Conservation (phyloP, 2,329 filamentous ascomycete species). For the Colletotrichum cuscutae region DNA sequence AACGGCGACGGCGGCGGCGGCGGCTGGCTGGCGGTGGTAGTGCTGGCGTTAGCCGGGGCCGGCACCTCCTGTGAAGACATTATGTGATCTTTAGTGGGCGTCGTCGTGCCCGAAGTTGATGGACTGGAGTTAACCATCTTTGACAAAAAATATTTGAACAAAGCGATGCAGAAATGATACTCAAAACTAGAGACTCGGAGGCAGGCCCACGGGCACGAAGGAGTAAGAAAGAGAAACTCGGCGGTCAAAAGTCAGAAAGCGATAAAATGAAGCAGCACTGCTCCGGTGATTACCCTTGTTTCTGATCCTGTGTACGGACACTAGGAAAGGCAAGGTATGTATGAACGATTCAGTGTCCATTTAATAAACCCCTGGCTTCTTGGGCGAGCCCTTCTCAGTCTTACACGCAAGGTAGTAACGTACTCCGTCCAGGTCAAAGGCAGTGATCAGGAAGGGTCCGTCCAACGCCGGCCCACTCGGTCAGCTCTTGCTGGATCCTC, state of each 20-base stretch:
- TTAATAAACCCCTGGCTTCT: conserved; percentile 1
- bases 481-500: background rate
- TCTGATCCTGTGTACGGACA: background rate
- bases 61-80: background rate
- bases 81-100: conserved; percentile 10
- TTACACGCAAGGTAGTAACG: background rate
- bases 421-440: too few species aligned
- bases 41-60: background rate
- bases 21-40: too few species aligned
- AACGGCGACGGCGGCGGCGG: background rate
- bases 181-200: background rate
- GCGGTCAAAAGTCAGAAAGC: background rate
- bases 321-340: background rate
- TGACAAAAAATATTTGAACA: background rate
- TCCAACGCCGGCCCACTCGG: background rate
- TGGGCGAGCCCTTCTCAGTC: background rate
- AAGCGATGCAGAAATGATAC: background rate
- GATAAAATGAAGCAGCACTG: background rate
- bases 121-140: conserved; percentile 19
- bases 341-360: background rate
- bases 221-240: background rate
- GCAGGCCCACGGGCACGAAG: background rate
- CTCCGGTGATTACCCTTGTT: background rate
- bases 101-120: conserved; percentile 16
- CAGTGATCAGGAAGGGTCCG: background rate